Conservation (phyloP, 345 rosid genomes). For the Rhizophora mangle region DNA sequence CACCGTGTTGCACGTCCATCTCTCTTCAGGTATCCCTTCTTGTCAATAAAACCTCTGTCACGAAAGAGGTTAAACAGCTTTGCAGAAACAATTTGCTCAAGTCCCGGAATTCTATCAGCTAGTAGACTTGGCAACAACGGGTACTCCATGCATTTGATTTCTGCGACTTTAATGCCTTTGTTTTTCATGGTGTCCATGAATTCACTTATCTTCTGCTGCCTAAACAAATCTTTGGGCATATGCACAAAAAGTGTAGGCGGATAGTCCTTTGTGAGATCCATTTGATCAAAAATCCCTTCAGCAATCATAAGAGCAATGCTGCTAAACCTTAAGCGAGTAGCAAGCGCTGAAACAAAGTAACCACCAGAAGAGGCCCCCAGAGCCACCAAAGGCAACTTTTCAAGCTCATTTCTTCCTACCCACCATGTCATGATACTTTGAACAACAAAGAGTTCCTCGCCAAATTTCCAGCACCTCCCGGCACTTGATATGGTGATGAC, state of each 20-base stretch:
- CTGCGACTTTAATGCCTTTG: conserved; percentile 71
- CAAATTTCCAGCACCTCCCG: conserved; percentile 68
- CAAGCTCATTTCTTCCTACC: conserved; percentile 50
- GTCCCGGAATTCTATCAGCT: conserved; percentile 61
- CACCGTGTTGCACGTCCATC: conserved; percentile 72
- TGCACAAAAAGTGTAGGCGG: conserved; percentile 89
- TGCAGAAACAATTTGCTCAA: conserved; percentile 44
- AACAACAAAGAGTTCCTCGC: conserved; percentile 53
- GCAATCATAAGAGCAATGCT: conserved; percentile 83
- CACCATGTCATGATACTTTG: conserved; percentile 55
- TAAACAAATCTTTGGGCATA: conserved; percentile 72
- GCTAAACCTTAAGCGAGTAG: conserved; percentile 52
- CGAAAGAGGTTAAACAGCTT: conserved; percentile 54
- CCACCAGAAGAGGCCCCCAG: conserved; percentile 98
- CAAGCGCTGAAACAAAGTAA: conserved; percentile 75
- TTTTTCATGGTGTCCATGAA: conserved; percentile 46
- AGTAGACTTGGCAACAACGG: conserved; percentile 50
- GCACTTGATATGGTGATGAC: conserved; percentile 69
- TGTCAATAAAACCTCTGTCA: conserved; percentile 59
- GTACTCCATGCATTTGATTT: conserved; percentile 67
- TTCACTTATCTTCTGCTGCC: conserved; percentile 64
- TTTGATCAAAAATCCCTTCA: conserved; percentile 63
- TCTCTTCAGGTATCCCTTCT: conserved; percentile 65
- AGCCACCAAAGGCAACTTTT: conserved; percentile 74
- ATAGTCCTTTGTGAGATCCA: conserved; percentile 52